Evolutionary conservation across 371 early-diverging fungal genomes (phyloP).

Genomic region (Sporodiniella umbellata): DNA sequence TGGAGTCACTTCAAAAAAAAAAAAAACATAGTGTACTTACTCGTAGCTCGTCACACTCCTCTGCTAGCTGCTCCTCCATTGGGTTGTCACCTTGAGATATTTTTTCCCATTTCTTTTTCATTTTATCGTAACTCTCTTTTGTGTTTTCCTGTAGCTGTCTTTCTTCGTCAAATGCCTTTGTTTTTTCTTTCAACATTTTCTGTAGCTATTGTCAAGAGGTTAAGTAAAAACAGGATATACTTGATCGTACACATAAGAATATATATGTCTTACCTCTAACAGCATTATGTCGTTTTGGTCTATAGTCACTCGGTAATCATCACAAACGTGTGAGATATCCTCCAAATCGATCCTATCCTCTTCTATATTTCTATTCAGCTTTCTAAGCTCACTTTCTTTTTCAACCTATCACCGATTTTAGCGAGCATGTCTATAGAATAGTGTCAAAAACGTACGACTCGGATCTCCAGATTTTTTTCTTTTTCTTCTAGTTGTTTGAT

Average conservation of each 20-base stretch:
- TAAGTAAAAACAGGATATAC: constrained; percentile 6
- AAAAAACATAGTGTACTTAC: constrained; percentile 17
- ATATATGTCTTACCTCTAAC: background rate
- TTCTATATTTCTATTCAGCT: constrained; percentile 12
- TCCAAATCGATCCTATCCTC: constrained; percentile 22
- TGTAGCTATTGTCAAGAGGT: constrained; percentile 36
- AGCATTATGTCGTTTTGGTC: constrained; percentile 12
- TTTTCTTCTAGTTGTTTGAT: constrained; percentile 76
- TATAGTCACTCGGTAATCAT: constrained; percentile 16
- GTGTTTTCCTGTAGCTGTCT: constrained; percentile 47
- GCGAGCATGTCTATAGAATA: too few species aligned
- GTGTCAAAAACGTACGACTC: constrained; percentile 43
- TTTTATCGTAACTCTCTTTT: constrained; percentile 52
- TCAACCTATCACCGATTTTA: constrained; percentile 4
- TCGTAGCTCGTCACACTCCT: constrained; percentile 41
- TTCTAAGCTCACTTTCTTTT: constrained; percentile 17
- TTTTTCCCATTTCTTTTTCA: constrained; percentile 58
- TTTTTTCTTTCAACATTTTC: constrained; percentile 52
- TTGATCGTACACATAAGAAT: too few species aligned
- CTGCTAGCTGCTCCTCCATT: constrained; percentile 49
- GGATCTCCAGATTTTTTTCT: constrained; percentile 62
- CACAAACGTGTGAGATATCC: constrained; percentile 18
- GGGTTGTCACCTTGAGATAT: constrained; percentile 47
- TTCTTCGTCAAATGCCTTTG: constrained; percentile 55
- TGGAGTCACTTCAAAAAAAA: constrained; percentile 3